Base-by-base conservation (phyloP, 441 rosid species). In the Biscutella laevigata region DNA sequence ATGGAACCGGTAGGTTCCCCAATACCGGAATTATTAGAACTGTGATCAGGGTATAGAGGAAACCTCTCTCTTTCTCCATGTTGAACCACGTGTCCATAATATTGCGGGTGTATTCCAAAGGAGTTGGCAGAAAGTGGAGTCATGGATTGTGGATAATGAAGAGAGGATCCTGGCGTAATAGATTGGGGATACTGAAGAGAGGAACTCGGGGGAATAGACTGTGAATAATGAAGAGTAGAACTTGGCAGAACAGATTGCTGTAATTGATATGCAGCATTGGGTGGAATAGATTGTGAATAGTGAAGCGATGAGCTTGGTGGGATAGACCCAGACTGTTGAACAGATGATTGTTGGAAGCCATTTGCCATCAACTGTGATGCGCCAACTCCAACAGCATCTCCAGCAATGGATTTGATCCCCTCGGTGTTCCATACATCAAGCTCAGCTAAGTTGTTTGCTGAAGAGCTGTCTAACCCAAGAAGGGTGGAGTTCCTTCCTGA, bases 71-170 rank as follows among this genome's bases (percentile, higher is more conserved):
- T 42, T 66, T 69, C 85, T 49, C 68, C 70, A 38, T 30, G 78
- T 61, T 79, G 83, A 69, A 74, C 61, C 67, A 57, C 62, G 42
- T 75, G 84, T 46, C 71, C 80, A 49, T 69, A 67, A 65, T 61
- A 62, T 37, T 67, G 86, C 2, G 82, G 76, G 61, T 64, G 52
- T 20, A 70, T 68, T 64, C 85, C 90, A 42, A 50, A 64, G 14
- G 76, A 64, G 63, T 17, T 42, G 30, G 76, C 71, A 54, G 81
- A 70, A 61, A 58, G 59, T 24, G 70, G 70, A 22, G 40, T 41
- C 40, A 39, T 54, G n/a, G 62, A 48, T 46, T 53, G 71, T 3
- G 53, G 66, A 57, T 61, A 40, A 45, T 40, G 62, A 55, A 34
- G 7, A 40, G 67, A 27, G 26, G 67, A 60, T 13, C 37, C 52